phyloP scores from a whole-genome alignment of 345 rosid species.

The Diplotaxis tenuifolia region DNA sequence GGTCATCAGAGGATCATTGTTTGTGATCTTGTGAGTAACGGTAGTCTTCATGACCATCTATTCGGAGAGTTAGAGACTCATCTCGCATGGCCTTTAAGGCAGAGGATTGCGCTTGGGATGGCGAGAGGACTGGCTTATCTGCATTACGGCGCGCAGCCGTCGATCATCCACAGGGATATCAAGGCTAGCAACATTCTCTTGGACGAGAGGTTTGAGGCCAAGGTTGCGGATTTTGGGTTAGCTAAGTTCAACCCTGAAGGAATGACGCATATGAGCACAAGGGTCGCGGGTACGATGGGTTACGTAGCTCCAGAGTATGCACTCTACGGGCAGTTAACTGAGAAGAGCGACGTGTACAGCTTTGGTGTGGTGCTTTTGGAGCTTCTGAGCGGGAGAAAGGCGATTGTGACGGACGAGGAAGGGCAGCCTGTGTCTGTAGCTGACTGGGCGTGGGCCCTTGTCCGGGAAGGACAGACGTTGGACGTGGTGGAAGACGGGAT shows the following conservation, averaged over 20 bases:
- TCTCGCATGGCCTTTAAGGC: conserved; percentile 81
- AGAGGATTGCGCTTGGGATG: conserved; percentile 77
- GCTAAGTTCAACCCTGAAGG: conserved; percentile 87
- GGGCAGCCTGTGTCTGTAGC: conserved; percentile 63
- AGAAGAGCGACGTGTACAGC: conserved; percentile 88
- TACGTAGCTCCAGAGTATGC: conserved; percentile 98
- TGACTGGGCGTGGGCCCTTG: conserved; percentile 94
- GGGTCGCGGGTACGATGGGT: conserved; percentile 97
- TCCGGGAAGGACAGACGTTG: conserved; percentile 53
- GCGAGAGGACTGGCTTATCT: conserved; percentile 87
- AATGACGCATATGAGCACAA: conserved; percentile 78
- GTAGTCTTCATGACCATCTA: conserved; percentile 79
- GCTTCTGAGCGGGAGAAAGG: conserved; percentile 84
- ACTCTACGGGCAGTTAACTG: conserved; percentile 78
- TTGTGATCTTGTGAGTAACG: conserved; percentile 78
- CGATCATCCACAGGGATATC: conserved; percentile 82
- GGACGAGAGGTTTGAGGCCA: conserved; percentile 76
- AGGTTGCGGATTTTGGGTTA: conserved; percentile 87
- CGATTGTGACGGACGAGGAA: conserved; percentile 48
- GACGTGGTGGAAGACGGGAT: conserved; percentile 80
- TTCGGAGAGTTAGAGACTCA: conserved; percentile 48
- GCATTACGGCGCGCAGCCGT: conserved; percentile 78
- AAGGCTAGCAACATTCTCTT: conserved; percentile 85
- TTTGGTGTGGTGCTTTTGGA: conserved; percentile 89
- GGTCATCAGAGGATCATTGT: conserved; percentile 97